These are phyloP conservation scores for Lasiodiplodia hormozganensis DNA, from an alignment of 2,329 filamentous ascomycete genomes.

Conservation along the genomic window DNA sequence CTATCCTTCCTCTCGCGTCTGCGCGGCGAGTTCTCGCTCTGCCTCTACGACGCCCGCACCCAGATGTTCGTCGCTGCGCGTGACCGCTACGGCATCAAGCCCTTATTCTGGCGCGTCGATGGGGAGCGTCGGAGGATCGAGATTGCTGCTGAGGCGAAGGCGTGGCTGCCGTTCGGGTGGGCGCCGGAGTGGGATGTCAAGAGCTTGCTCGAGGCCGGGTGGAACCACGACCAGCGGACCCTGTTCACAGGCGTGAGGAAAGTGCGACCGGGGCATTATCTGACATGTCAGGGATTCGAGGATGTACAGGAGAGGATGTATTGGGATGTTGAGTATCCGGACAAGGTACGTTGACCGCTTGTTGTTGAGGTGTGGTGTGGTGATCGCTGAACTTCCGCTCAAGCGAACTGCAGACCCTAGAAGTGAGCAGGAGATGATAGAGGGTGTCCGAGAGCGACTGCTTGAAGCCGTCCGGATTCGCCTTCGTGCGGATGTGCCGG, in stretches of 20 bases:
- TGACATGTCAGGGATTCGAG: constrained; percentile 41
- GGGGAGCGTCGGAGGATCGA: constrained; percentile 47
- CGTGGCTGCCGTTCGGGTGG: constrained; percentile 60
- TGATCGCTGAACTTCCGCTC: not conserved
- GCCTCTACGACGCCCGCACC: constrained; percentile 57
- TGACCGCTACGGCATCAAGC: constrained; percentile 66
- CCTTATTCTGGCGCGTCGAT: constrained; percentile 59
- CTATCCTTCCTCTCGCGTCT: constrained; percentile 55
- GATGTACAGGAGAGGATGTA: constrained; percentile 54
- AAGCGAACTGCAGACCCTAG: constrained; percentile 47
- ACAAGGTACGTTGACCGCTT: constrained; percentile 53
- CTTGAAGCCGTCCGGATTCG: constrained; percentile 61
- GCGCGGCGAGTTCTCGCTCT: constrained; percentile 62
- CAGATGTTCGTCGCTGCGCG: constrained; percentile 54
- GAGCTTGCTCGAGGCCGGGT: constrained; percentile 52
- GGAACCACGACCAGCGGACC: constrained; percentile 55
- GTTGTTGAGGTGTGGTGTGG: too few species aligned
- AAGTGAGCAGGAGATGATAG: constrained; percentile 59
- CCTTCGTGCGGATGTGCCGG: constrained; percentile 63
- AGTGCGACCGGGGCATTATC: constrained; percentile 37
- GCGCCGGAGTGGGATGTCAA: constrained; percentile 61
- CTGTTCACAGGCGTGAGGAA: constrained; percentile 59
- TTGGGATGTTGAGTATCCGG: constrained; percentile 61
- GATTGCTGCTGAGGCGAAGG: constrained; percentile 62
- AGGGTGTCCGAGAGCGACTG: constrained; percentile 57